These are phyloP conservation scores for Debaryomyces sp. DNA, from an alignment of 1,139 yeast species.

Conservation along the genomic window DNA sequence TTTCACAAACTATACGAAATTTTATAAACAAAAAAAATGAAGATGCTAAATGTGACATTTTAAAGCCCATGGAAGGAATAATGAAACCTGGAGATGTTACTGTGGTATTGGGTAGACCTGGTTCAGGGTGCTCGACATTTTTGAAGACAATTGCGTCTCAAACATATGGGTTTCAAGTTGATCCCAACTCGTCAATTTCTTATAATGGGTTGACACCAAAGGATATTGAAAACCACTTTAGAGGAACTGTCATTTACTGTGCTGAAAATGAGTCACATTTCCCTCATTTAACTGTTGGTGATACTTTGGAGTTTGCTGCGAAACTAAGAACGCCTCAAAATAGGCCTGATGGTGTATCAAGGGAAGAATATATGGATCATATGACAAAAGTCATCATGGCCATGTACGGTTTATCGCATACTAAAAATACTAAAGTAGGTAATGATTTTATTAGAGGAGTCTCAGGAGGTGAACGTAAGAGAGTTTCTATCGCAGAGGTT, in stretches of 20 bases:
- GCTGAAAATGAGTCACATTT: conserved; percentile 77
- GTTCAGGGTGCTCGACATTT: conserved; percentile 83
- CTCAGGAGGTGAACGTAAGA: conserved; percentile 84
- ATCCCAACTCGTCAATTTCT: conserved; percentile 44
- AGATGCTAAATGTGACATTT: conserved; percentile 50
- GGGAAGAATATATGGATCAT: conserved; percentile 61
- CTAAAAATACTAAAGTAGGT: conserved; percentile 72
- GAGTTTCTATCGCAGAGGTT: conserved; percentile 58
- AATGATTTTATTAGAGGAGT: conserved; percentile 76
- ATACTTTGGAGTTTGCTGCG: conserved; percentile 69
- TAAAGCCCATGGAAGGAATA: conserved; percentile 66
- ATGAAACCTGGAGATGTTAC: conserved; percentile 72
- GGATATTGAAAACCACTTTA: conserved; percentile 30
- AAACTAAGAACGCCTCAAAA: conserved; percentile 65
- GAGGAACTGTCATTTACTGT: conserved; percentile 61
- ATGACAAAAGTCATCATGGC: conserved; percentile 72
- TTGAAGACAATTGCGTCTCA: conserved; percentile 70
- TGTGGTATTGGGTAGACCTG: conserved; percentile 81
- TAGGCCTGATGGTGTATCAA: conserved; percentile 52
- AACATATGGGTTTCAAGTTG: conserved; percentile 71
- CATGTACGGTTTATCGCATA: conserved; percentile 68
- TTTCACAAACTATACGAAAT: neutral
- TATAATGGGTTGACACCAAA: conserved; percentile 36
- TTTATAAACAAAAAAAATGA: conserved; percentile 5
- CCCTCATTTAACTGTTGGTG: conserved; percentile 73